Base-by-base conservation (phyloP, 2,329 filamentous ascomycete genomes). In the Xylariaceae sp. region DNA sequence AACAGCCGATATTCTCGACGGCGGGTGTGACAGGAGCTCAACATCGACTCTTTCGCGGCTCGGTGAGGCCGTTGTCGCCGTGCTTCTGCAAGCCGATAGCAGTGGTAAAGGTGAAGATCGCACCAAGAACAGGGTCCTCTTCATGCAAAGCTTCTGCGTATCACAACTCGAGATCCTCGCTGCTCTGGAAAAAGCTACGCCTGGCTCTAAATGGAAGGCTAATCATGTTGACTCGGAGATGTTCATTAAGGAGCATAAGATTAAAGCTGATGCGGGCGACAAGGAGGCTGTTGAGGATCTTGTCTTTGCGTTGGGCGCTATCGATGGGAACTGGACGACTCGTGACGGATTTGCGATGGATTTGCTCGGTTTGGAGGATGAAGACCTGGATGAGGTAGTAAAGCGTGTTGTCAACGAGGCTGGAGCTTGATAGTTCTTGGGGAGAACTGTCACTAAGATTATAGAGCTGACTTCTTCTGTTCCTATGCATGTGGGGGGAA, bases 321-420 rank as follows among this genome's bases (percentile, higher is more conserved):
- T 75, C 1, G 68, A 76, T 36, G 72, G 73, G 1, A 69, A 76
- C 45, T 77, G 74, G 73, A 72, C 70, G 14, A 56, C 55, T 42
- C 64, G 66, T 27, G 61, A 67, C 2, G 70, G 64, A 1, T 76
- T 72, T 45, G 67, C 72, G 2, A 76, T 76, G 73, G 64, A 70
- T 5, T 50, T 72, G 35, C 58, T 77, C 41, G 72, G 66, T 0
- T 52, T 76, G 3, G 49, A 72, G 56, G 67, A 76, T 40, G 72
- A 77, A 59, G 63, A 71, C 40, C 55, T 76, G 6, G 71, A 76
- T 19, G 49, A 61, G 11, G 67, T 70, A 4, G 62, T 76, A 3
- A 56, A 57, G 27, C 51, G 54, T 3, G 61, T 70, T 5, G 63
- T 71, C 6, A 60, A 59, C 12, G 27, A 32, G 27, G 5, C 27